Conservation (phyloP, 352 stramenopile species). For the Peronospora farinosa region DNA sequence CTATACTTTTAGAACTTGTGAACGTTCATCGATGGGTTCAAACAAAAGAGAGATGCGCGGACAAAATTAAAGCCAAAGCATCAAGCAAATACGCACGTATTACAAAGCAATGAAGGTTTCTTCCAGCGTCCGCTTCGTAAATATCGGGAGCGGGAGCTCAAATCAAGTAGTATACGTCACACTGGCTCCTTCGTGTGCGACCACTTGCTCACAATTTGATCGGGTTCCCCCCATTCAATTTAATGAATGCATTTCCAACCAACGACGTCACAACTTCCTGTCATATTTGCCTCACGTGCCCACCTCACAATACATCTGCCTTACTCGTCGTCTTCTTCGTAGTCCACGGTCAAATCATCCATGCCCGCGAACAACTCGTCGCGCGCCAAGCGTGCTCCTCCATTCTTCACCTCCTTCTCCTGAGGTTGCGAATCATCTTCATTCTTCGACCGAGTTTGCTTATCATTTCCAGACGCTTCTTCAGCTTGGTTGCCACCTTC, state of each 20-base stretch:
- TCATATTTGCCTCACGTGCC: constrained; percentile 7
- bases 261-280: constrained; percentile 23
- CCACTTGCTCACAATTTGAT: constrained; percentile 13
- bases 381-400: constrained; percentile 24
- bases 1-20: constrained; percentile 12
- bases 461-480: constrained; percentile 19
- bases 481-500: constrained; percentile 21
- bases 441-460: constrained; percentile 18
- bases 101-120: constrained; percentile 34
- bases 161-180: constrained; percentile 14
- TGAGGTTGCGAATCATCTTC: constrained; percentile 26
- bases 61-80: constrained; percentile 28
- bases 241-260: constrained; percentile 23
- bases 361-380: constrained; percentile 54
- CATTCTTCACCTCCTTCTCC: constrained; percentile 32
- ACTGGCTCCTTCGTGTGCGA: constrained; percentile 12
- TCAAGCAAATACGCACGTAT: constrained; percentile 40
- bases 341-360: constrained; percentile 77
- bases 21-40: constrained; percentile 17
- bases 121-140: constrained; percentile 14
- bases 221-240: constrained; percentile 22
- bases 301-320: constrained; percentile 11
- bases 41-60: constrained; percentile 18
- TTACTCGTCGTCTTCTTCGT: constrained; percentile 73
- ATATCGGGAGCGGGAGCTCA: constrained; percentile 12